phyloP scores from a whole-genome alignment of 2,329 filamentous ascomycete species.

The Juglanconis sp. region DNA sequence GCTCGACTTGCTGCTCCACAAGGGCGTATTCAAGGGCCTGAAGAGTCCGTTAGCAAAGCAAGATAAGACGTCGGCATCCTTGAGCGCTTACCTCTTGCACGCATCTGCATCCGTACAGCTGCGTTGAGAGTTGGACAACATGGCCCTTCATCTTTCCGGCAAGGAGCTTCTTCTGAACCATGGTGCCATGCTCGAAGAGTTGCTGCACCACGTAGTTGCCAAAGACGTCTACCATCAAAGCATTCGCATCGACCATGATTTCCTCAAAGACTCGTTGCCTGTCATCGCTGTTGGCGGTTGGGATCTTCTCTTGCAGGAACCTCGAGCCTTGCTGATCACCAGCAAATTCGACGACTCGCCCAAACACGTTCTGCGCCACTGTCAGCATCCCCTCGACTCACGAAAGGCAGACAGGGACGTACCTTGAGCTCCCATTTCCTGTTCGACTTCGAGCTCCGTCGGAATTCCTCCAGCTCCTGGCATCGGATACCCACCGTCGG shows the following conservation, averaged over 20 bases:
- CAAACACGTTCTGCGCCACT: constrained; percentile 66
- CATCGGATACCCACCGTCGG: constrained; percentile 63
- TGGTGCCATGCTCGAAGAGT: constrained; percentile 93
- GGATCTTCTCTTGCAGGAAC: constrained; percentile 91
- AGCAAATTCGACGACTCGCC: constrained; percentile 87
- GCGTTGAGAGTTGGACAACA: constrained; percentile 72
- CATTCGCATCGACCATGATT: constrained; percentile 77
- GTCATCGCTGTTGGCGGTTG: constrained; percentile 90
- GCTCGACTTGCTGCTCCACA: constrained; percentile 81
- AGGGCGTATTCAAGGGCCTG: constrained; percentile 86
- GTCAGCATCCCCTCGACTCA: constrained; percentile 16
- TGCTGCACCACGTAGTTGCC: constrained; percentile 99
- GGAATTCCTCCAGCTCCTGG: constrained; percentile 74
- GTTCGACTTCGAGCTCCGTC: constrained; percentile 67
- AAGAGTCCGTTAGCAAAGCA: constrained; percentile 6
- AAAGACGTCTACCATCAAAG: constrained; percentile 94
- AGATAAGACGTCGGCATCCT: neutral
- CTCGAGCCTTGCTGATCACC: constrained; percentile 94
- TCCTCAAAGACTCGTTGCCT: constrained; percentile 89
- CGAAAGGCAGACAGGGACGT: constrained; percentile 16
- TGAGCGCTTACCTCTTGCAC: constrained; percentile 75
- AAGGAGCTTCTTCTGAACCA: constrained; percentile 84
- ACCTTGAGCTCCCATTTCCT: constrained; percentile 76
- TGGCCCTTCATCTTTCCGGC: constrained; percentile 85
- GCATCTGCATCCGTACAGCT: constrained; percentile 92